A percentile compares a stretch with the other conserved stretches of the same genome.
These are phyloP conservation scores for Cavenderia fasciculata DNA, from an alignment of 78 protist species.

Conservation along the genomic window DNA sequence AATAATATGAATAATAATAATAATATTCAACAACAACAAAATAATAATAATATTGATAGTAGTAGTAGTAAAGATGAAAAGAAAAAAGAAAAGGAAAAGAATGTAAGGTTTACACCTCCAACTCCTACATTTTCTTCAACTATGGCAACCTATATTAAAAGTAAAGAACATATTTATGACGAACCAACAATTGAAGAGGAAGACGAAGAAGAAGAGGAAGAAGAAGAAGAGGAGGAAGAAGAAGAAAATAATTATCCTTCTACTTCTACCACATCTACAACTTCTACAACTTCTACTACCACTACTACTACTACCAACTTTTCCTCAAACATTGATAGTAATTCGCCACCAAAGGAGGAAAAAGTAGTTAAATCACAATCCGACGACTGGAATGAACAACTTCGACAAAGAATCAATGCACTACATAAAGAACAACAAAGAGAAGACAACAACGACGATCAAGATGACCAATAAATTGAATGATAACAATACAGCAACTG, in stretches of 20 bases:
- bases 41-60: conserved; percentile 1
- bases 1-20: background rate
- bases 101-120: background rate
- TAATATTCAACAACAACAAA: background rate
- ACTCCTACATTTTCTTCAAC: background rate
- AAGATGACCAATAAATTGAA: background rate
- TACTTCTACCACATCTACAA: background rate
- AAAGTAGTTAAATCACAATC: background rate
- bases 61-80: background rate
- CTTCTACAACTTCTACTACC: background rate
- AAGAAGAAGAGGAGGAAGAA: conserved; percentile 2
- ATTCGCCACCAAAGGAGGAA: background rate
- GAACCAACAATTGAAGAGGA: background rate
- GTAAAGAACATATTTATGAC: background rate
- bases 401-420: conserved; percentile 8
- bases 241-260: background rate
- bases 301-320: background rate
- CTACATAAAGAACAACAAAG: background rate
- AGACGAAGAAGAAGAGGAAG: background rate
- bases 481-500: background rate
- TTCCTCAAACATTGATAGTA: background rate
- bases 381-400: conserved; percentile 30
- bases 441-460: background rate
- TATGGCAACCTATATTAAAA: background rate
- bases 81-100: background rate